Evolutionary conservation across 2,329 filamentous ascomycete species (phyloP).

Genomic region (Claviceps capensis): DNA sequence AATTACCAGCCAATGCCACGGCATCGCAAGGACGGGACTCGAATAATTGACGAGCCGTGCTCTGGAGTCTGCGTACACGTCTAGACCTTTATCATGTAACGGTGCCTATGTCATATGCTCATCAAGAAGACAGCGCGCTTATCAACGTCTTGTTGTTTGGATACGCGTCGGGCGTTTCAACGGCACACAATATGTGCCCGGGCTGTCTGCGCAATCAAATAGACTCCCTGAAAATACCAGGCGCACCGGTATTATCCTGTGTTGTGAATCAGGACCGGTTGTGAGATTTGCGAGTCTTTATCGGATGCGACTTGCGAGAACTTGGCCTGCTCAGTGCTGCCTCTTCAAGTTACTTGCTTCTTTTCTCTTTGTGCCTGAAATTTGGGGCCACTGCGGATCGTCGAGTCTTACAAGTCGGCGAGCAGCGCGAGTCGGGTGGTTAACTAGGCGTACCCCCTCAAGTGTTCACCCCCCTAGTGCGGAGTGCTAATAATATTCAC

Average conservation of each 20-base stretch:
- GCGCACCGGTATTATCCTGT: no score
- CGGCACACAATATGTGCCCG: not conserved
- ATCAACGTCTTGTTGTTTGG: not conserved
- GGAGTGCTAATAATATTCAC: conserved; percentile 6
- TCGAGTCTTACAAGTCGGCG: conserved; percentile 3
- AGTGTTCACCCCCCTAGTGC: not conserved
- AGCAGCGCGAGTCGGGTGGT: not conserved
- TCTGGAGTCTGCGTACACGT: not conserved
- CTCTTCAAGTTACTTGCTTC: not conserved
- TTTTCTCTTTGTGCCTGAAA: not conserved
- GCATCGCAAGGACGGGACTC: no score
- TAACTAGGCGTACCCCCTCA: not conserved
- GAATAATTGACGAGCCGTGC: not conserved
- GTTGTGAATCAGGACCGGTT: no score
- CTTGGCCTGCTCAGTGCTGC: no score
- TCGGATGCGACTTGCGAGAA: no score
- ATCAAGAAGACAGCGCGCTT: not conserved
- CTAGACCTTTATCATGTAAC: not conserved
- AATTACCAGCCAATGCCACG: not conserved
- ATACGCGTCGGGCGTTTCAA: not conserved
- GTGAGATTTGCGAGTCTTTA: not conserved
- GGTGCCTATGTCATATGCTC: not conserved
- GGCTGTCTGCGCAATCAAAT: not conserved
- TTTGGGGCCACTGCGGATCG: not conserved
- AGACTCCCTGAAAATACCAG: not conserved